Conservation (phyloP, 495 filamentous ascomycete genomes). For the Penicillium macrosclerotiorum region DNA sequence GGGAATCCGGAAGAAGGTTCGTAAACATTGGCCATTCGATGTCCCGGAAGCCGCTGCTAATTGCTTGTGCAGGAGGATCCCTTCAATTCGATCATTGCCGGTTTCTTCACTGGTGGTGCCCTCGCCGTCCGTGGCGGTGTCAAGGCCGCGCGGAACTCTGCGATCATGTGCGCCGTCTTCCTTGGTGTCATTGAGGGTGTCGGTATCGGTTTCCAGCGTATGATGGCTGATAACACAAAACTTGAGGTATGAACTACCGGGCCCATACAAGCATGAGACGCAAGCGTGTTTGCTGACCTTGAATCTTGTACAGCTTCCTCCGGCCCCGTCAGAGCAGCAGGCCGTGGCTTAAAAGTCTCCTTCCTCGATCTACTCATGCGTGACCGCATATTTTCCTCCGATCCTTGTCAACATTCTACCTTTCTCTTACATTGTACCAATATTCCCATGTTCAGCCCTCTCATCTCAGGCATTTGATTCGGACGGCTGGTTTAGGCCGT, state of each 20-base stretch:
- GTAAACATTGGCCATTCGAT: too few species aligned
- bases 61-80: constrained; percentile 98
- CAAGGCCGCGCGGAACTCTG: constrained; percentile 85
- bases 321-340: constrained; percentile 41
- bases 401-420: constrained; percentile 8
- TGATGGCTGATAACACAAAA: constrained; percentile 90
- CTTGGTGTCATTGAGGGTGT: constrained; percentile 96
- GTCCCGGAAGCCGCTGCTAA: too few species aligned
- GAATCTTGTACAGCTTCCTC: constrained; percentile 27
- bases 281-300: background rate
- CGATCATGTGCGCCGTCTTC: constrained; percentile 91
- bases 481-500: too few species aligned
- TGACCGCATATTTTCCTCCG: too few species aligned
- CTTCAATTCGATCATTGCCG: constrained; percentile 81
- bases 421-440: constrained; percentile 26
- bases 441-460: constrained; percentile 35
- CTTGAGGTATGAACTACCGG: constrained; percentile 76
- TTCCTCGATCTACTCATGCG: constrained; percentile 12
- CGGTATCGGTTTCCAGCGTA: constrained; percentile 93
- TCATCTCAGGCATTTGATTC: constrained; percentile 49
- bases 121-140: constrained; percentile 87
- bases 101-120: constrained; percentile 94
- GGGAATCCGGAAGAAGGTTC: too few species aligned
- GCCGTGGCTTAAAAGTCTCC: constrained; percentile 38
- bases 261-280: background rate